Evolutionary conservation across 2,329 filamentous ascomycete species (phyloP), one percentile per base, ranked within the genome.

Genomic region (Pleomassaria siparia): DNA sequence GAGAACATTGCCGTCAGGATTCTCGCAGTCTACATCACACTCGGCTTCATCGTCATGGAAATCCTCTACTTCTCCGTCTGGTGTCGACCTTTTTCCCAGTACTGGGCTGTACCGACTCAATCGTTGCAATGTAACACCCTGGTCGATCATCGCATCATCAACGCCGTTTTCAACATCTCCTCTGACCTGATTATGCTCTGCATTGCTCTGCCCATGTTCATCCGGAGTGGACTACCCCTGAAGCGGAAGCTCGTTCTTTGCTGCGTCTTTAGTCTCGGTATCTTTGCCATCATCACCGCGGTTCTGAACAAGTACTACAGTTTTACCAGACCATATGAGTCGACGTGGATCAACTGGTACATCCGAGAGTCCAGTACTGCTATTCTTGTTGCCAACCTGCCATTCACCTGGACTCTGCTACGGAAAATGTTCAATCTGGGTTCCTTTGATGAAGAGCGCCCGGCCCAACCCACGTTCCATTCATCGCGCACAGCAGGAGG

Each of bases 261-360:
- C 47, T 72, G 68, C 36, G 76, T 85, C 45, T 84, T 86, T 62
- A 76, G 75, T 2, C 67, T 85, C 0, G 83, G 82, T 3, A 56
- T 69, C 26, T 79, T 79, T 56, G 79, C 60, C 25, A 58, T 80
- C 41, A 67, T 78, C 21, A 73, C 77, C 20, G 75, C 77, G 30
- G 64, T 78, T 29, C 57, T 79, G 43, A 79, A 74, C 49, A 78
- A 77, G 51, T 74, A 79, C 46, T 79, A 63, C 43, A 63, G 59
- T 1, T 62, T 69, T 49, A 47, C 40, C 10, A 43, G 51, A 3
- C 62, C 66, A 0, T 68, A 68, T 42, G 40, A 49, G 10, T 40
- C 46, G 2, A 61, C 49, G 0, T 69, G 66, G 66, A 60, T 67
- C 10, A 59, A 53, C 25, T 69, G 66, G 66, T 69, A 69, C 42